Evolutionary conservation across 495 filamentous ascomycete genomes (phyloP), one percentile per base, ranked within the genome.

Genomic region (Schizothecium vesticola): DNA sequence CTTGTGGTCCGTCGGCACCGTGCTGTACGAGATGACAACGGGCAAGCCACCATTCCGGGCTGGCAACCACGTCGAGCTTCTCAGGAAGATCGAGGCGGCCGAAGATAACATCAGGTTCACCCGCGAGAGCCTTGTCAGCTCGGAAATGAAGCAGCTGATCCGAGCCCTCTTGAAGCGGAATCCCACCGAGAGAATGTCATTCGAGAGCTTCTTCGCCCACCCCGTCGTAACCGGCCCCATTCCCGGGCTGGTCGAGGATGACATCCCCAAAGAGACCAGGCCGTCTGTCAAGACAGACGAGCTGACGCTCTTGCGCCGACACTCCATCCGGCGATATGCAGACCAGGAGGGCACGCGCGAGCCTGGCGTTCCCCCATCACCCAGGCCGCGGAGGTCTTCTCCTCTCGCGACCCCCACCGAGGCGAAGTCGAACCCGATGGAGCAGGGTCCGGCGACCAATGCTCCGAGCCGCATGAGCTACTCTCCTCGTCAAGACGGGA

Each of bases 1-100:
- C 82, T 80, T 99, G 43, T 99, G 95, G 95, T 99, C 95, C 23
- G 91, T 97, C 51, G 95, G 95, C 36, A 97, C 96, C 6, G 95
- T 99, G 10, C 79, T 96, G 23, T 95, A 90, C 76, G 95, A 99
- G 82, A 97, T 98, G 93, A 88, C 96, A 57, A 89, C 89, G 3
- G 95, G 93, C 64, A 90, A 86, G 73, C 93, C 95, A 10, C 95
- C 95, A 0, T 99, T 97, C 78, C 86, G 92, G 62, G 95, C 95
- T 1, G 85, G 86, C 24, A 99, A 99, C 73, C 95, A 99, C 74
- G 93, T 99, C 23, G 95, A 98, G 69, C 83, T 99, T 6, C 85
- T 98, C 5, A 88, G 92, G 63, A 94, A 88, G 79, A 99, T 99
- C 67, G 94, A 98, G 74, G 89, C 88, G 62, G 86, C 87, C 12